A percentile compares a stretch with the other conserved stretches of the same genome.
Evolutionary conservation across 2,329 filamentous ascomycete species (phyloP).

Genomic region (Colletotrichum kahawae): DNA sequence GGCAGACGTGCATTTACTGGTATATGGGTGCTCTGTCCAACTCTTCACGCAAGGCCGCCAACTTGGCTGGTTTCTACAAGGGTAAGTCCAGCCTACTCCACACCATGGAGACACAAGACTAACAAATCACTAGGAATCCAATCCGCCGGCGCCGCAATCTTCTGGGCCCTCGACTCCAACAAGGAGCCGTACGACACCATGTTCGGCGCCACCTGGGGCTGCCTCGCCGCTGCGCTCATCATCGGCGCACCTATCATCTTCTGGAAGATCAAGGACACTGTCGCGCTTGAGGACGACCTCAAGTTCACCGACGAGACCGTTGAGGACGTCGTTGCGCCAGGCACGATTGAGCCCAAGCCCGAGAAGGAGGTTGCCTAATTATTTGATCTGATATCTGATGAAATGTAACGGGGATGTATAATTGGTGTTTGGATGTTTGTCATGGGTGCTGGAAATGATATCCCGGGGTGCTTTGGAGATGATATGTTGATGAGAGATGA

Average conservation of each 20-base stretch:
- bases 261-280: constrained; percentile 80
- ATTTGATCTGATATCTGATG: not conserved
- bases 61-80: constrained; percentile 91
- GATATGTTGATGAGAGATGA: not conserved
- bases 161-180: constrained; percentile 71
- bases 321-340: constrained; percentile 63
- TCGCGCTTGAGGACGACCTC: constrained; percentile 81
- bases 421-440: not conserved
- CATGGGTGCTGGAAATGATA: constrained; percentile 1
- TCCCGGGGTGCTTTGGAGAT: not conserved
- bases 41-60: constrained; percentile 89
- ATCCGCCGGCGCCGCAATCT: constrained; percentile 82
- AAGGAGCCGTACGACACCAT: constrained; percentile 71
- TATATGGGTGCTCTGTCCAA: constrained; percentile 94
- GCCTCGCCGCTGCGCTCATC: constrained; percentile 75
- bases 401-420: not conserved
- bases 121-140: constrained; percentile 61
- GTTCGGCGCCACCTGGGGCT: constrained; percentile 75
- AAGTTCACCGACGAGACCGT: constrained; percentile 84
- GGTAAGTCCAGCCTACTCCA: too few relatives aligned
- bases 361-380: constrained; percentile 1
- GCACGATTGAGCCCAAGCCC: constrained; percentile 4
- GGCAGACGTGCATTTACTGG: constrained; percentile 94
- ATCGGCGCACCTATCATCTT: constrained; percentile 82
- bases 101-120: too few relatives aligned